Conservation (phyloP, 106 monocot genomes). For the Narthecium ossifragum region DNA sequence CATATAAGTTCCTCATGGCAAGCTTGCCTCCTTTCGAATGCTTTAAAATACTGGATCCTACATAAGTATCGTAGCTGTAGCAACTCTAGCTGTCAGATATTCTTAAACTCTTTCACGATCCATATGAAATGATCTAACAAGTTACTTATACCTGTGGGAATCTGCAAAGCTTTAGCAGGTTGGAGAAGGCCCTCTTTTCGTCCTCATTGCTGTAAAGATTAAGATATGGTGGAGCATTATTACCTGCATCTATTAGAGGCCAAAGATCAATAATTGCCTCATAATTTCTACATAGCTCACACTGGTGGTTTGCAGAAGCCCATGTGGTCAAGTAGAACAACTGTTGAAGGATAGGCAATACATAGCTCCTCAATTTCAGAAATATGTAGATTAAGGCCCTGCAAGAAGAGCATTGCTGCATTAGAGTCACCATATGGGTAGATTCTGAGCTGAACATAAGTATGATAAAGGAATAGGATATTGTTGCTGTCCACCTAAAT, state of each 20-base stretch:
- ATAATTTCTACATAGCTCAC: slow-evolving; percentile 16
- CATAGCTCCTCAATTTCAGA: slow-evolving; percentile 77
- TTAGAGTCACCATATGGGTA: not conserved
- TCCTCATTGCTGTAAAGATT: slow-evolving; percentile 44
- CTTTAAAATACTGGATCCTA: not conserved
- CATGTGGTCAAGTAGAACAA: slow-evolving; percentile 75
- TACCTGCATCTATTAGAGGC: no score
- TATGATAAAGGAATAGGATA: no score
- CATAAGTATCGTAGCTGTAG: not conserved
- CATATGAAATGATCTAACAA: not conserved
- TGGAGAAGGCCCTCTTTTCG: slow-evolving; percentile 35
- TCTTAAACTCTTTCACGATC: not conserved
- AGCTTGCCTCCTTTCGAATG: no score
- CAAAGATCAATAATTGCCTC: not conserved
- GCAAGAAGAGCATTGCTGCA: slow-evolving; percentile 6
- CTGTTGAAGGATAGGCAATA: slow-evolving; percentile 53
- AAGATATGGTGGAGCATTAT: not conserved
- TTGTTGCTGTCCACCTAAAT: not conserved
- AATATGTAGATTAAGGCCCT: slow-evolving; percentile 71
- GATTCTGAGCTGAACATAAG: not conserved
- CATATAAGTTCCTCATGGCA: no score
- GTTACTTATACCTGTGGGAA: slow-evolving; percentile 63
- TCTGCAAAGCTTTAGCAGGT: slow-evolving; percentile 53
- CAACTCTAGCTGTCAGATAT: not conserved
- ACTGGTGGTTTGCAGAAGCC: slow-evolving; percentile 71